Conservation (phyloP, 2,329 filamentous ascomycete species). For the Stromatinia cepivora region DNA sequence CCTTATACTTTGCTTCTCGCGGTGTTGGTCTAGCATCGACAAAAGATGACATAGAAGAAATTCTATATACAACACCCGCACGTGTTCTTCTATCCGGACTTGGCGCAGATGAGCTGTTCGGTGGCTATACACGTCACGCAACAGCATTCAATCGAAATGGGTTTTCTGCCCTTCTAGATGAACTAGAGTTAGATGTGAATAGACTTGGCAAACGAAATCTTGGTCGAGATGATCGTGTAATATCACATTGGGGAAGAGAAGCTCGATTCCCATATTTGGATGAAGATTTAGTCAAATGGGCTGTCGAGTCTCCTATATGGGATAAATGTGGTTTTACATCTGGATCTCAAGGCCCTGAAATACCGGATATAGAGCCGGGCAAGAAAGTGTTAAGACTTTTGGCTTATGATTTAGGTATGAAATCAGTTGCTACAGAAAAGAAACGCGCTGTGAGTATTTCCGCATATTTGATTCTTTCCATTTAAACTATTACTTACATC, state of each 20-base stretch:
- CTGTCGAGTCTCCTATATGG: constrained; percentile 71
- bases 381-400: constrained; percentile 80
- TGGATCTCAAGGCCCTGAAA: constrained; percentile 34
- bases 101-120: constrained; percentile 94
- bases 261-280: constrained; percentile 89
- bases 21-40: constrained; percentile 53
- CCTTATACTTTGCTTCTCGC: constrained; percentile 91
- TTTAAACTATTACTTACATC: constrained; percentile 18
- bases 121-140: constrained; percentile 83
- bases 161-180: constrained; percentile 71
- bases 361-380: constrained; percentile 63
- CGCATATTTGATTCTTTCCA: background rate
- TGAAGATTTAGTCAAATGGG: constrained; percentile 80
- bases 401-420: constrained; percentile 72
- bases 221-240: constrained; percentile 87
- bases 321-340: constrained; percentile 82
- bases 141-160: constrained; percentile 71
- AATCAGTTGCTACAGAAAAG: constrained; percentile 75
- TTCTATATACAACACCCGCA: constrained; percentile 65
- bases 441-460: constrained; percentile 73
- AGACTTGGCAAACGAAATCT: constrained; percentile 92
- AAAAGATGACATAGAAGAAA: constrained; percentile 25
- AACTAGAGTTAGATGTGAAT: constrained; percentile 81
- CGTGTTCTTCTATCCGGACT: constrained; percentile 88
- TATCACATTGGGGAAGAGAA: constrained; percentile 86